Base-by-base conservation (phyloP, 2,329 filamentous ascomycete genomes). In the Aspergillus piperis region DNA sequence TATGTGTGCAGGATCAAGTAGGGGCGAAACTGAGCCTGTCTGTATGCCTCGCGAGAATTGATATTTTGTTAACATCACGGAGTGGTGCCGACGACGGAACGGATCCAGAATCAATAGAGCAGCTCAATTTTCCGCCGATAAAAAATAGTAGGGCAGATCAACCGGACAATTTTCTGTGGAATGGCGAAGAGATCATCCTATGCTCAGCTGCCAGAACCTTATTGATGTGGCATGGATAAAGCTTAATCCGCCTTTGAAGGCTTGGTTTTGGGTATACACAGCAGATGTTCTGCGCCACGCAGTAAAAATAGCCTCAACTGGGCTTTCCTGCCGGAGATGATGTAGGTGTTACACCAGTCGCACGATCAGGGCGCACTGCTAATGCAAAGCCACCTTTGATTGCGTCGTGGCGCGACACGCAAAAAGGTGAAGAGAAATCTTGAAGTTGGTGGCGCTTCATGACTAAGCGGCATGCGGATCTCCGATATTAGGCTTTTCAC, bases 191-290 rank as follows among this genome's bases (percentile, higher is more conserved):
- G 25, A 50, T 50, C 25, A 11, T n/a, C 47, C 25, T 44, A 30
- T 11, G 17, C 47, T 32, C 47, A 50, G 25, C 47, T 50, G 47
- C 47, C 47, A 50, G 11, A 50, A 50, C 25, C 25, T 50, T 27
- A 53, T 23, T 38, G 51, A 60, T 19, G 39, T 55, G 50, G 41
- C 44, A 66, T 63, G 73, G 25, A 30, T 30, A 50, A 50, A 32
- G 44, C 47, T 50, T 50, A 4, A 30, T n/a, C 47, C 47, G 47
- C 8, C 13, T 8, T 1, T 17, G 44, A 50, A 32, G 27, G 25
- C 47, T 50, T 50, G n/a, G 47, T 30, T n/a, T 2, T 17, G 15
- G 10, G 27, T 30, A 36, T 13, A 36, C 32, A 13, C 32, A 36
- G 11, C 32, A 36, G 25, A 2, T 1, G n/a, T 50, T 50, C 47